Base-by-base conservation (phyloP, 164 flowering plant genomes). In the Vitis amurensis region DNA sequence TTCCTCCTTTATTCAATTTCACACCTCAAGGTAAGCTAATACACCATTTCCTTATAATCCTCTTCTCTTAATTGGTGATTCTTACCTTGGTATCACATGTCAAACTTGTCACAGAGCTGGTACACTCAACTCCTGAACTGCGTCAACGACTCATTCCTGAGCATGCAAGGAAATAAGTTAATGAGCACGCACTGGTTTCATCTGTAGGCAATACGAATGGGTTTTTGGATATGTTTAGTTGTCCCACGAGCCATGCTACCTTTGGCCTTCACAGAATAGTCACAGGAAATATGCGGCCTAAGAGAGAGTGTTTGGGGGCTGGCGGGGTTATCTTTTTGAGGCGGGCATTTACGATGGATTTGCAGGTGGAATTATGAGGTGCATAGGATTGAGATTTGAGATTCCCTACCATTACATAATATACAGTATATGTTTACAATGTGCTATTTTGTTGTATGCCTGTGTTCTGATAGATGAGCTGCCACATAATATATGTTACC, bases 1-100 rank as follows among this genome's bases (percentile, higher is more conserved):
- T 94, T 31, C 97, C 98, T n/a, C 89, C 97, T 62, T 73, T 94
- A 30, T 91, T 94, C 79, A 70, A 94, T 73, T 94, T 92, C 84
- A 87, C 91, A 1, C 87, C 95, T 53, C 87, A 94, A 90, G 99
- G 98, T 94, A 76, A 64, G 56, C 29, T 15, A n/a, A 4, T 15
- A 9, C 57, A 1, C 53, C 9, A 60, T 23, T 19, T 29, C 52
- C 17, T 59, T n/a, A 9, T 44, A 7, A 52, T 27, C 31, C 37
- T 29, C 50, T 11, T 12, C 62, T 14, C 16, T 23, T 53, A 48
- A 2, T 13, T 9, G 17, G 61, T 16, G 10, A 13, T 16, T n/a
- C 19, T 58, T n/a, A 11, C 19, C 11, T 30, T 61, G 23, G 23
- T 60, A 8, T 4, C 37, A 10, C 4, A 60, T 37, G 48, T n/a